Base-by-base conservation (phyloP, 306 rosid genomes). In the Geum urbanum region DNA sequence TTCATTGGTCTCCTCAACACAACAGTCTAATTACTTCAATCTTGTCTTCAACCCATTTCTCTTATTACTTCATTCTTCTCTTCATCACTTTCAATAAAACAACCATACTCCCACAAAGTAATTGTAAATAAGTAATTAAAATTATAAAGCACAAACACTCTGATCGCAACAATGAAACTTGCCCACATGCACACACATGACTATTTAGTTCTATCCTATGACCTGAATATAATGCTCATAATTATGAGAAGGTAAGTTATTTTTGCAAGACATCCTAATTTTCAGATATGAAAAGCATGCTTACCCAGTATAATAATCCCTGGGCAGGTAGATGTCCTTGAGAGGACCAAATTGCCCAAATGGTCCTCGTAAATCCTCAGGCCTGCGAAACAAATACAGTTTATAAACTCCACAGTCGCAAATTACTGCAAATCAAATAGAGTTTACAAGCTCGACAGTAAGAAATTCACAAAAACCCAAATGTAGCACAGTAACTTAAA, bases 271-370 rank as follows among this genome's bases (percentile, higher is more conserved):
- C 24, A 55, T n/a, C 51, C 19, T 39, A 27, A 7, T 55, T 20
- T 59, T 8, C 45, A 16, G 44, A 56, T 24, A 51, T 4, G 27
- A 13, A 14, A 70, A 39, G 64, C 59, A 66, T 32, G 41, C 95
- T 72, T 71, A 89, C 96, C 98, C 95, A 52, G 95, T 81, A 53
- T 92, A 76, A 79, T 84, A 92, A 84, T 92, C 92, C 71, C 84
- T 87, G 27, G 98, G 96, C 84, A 92, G 73, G 56, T 92, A 92
- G 51, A 89, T 57, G 53, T 92, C 96, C 87, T 89, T 92, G 39
- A 92, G 86, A 24, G 85, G 88, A 58, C 95, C 98, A 72, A 87
- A 89, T 65, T 75, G 87, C 71, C 86, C 74, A 78, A 92, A 92
- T 70, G 88, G 91, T 40, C 78, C 80, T 3, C 81, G 91, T 3